Conservation (phyloP, 352 stramenopile genomes). For the Phytopythium aichiense region DNA sequence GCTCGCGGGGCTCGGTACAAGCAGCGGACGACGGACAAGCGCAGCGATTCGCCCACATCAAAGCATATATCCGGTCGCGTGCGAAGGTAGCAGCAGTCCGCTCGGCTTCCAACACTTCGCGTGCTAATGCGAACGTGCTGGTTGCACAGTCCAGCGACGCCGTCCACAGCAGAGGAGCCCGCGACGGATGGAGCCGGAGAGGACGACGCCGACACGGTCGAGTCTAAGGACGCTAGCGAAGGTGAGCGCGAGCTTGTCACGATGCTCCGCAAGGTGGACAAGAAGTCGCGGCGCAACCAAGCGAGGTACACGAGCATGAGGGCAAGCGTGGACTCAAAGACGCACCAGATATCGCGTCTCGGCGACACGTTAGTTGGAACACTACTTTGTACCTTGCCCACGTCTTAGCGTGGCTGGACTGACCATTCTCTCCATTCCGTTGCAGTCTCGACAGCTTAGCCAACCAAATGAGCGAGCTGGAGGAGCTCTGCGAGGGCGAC, state of each 20-base stretch:
- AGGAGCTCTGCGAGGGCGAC: slow-evolving; percentile 33
- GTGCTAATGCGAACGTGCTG: slow-evolving; percentile 10
- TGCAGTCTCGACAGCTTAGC: slow-evolving; percentile 2
- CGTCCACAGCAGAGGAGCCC: not conserved
- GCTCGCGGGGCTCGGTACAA: slow-evolving; percentile 1
- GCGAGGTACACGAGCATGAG: slow-evolving; percentile 15
- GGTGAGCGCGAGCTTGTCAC: slow-evolving; percentile 24
- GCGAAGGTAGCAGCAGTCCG: not conserved
- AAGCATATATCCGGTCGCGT: not conserved
- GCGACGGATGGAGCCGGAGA: not conserved
- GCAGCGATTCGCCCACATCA: not conserved
- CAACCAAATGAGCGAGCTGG: slow-evolving; percentile 25
- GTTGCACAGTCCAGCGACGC: not conserved
- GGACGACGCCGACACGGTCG: not conserved
- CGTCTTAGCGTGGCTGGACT: not conserved
- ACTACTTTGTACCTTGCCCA: not conserved
- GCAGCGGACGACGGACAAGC: not conserved
- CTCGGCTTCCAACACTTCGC: not conserved
- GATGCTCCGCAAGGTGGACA: slow-evolving; percentile 36
- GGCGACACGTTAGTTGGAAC: not conserved
- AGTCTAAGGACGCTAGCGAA: not conserved
- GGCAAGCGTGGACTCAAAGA: not conserved
- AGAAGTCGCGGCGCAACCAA: slow-evolving; percentile 36
- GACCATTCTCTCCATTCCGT: not conserved
- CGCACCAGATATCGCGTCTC: not conserved